Evolutionary conservation across 2,329 filamentous ascomycete genomes (phyloP), one percentile per base, ranked within the genome.

Genomic region (Cladosporium sp.): DNA sequence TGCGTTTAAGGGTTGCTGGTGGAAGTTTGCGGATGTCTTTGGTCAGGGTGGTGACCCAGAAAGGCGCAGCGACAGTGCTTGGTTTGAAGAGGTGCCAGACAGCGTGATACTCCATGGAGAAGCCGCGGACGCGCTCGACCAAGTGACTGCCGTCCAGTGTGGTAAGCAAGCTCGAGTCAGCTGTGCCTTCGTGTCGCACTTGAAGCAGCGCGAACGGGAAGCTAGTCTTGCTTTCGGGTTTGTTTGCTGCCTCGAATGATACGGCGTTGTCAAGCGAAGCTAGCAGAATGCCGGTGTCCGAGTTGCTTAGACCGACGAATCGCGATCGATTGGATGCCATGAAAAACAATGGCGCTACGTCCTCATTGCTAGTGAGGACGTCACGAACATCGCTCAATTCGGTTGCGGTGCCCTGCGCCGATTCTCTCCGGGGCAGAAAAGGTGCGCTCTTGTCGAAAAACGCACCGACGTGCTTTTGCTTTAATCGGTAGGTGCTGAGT

Each of bases 1-100:
- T 41, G 43, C 66, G 54, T 55, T 61, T 52, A 45, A 63, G 32
- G 54, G 68, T 44, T 59, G 66, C 61, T 19, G 70, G 70, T 2
- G 78, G 77, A 3, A 80, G 61, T 58, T 79, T 80, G 19, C 77
- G 72, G 46, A 81, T 79, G 55, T 80, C 78, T 45, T 70, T 69
- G 3, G 71, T 64, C 9, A 81, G 66, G 4, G 74, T 63, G 3
- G 75, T 64, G 14, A 73, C 64, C 77, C 77, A 80, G 42, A 72
- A 70, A 6, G 78, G 77, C 16, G 68, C 62, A 3, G 72, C 67
- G 62, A 78, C 73, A 37, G 70, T 66, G 22, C 55, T 60, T 2
- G 74, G 72, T 54, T 71, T 71, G 59, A 70, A 73, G 44, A 72
- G 74, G 35, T 69, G 67, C 70, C 75, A 78, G 5, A 80, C 71